Conservation (phyloP, 2,329 filamentous ascomycete genomes). For the Pyricularia grisea region DNA sequence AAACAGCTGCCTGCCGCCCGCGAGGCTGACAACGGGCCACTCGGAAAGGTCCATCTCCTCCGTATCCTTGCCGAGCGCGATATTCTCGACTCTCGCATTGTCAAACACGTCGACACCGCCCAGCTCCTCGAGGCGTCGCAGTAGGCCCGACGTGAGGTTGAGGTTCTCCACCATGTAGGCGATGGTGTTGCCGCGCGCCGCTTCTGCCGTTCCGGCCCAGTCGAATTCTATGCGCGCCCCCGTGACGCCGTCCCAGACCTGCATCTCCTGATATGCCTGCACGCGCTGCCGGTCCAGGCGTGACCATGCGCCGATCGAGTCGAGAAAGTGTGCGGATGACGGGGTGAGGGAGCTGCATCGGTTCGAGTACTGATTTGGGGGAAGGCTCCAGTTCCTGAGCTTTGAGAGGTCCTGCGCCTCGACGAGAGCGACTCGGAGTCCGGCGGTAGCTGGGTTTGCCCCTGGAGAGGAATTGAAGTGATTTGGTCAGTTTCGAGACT, state of each 20-base stretch:
- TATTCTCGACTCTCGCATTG: conserved; percentile 68
- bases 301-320: conserved; percentile 76
- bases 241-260: conserved; percentile 94
- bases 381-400: conserved; percentile 55
- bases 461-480: conserved; percentile 36
- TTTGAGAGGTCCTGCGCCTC: conserved; percentile 80
- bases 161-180: conserved; percentile 96
- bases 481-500: not conserved
- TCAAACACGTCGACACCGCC: conserved; percentile 64
- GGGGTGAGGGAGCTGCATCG: conserved; percentile 93
- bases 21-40: conserved; percentile 78
- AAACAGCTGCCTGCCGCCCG: conserved; percentile 56
- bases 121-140: conserved; percentile 62
- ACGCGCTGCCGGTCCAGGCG: conserved; percentile 65
- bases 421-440: conserved; percentile 77
- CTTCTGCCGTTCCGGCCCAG: conserved; percentile 42
- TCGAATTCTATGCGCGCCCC: conserved; percentile 85
- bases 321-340: conserved; percentile 72
- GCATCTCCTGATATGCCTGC: conserved; percentile 90
- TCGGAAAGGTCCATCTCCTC: conserved; percentile 67
- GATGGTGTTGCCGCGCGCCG: conserved; percentile 37
- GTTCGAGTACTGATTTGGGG: conserved; percentile 71
- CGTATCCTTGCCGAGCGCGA: conserved; percentile 61
- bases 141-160: conserved; percentile 73
- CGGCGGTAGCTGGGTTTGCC: conserved; percentile 63